Evolutionary conservation across 345 rosid species (phyloP).

Genomic region (Sonneratia alba): DNA sequence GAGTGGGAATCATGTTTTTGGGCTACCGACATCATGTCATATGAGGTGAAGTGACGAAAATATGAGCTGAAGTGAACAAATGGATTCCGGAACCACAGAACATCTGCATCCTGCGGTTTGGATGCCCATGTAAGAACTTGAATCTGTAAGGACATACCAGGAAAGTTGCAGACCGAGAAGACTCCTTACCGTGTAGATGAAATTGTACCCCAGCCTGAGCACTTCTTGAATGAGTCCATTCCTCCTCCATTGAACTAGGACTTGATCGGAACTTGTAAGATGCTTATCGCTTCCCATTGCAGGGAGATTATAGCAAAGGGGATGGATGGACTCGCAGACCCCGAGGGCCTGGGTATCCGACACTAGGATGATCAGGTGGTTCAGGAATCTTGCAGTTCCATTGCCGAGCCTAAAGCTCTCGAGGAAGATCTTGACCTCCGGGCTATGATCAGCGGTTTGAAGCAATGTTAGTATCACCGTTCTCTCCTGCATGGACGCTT

Average conservation of each 20-base stretch:
- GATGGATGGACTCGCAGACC: slow-evolving; percentile 27
- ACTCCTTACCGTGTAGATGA: slow-evolving; percentile 32
- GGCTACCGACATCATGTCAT: slow-evolving; percentile 9
- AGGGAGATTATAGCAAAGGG: slow-evolving; percentile 27
- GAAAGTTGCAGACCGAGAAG: neutral
- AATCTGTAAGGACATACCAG: neutral
- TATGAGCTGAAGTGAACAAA: slow-evolving; percentile 9
- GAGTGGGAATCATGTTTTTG: slow-evolving; percentile 15
- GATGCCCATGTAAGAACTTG: neutral
- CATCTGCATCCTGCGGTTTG: slow-evolving; percentile 40
- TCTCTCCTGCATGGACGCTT: slow-evolving; percentile 22
- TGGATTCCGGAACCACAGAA: slow-evolving; percentile 55
- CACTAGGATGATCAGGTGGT: slow-evolving; percentile 38
- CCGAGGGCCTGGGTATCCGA: slow-evolving; percentile 28
- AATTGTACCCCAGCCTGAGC: slow-evolving; percentile 30
- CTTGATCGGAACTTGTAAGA: slow-evolving; percentile 5
- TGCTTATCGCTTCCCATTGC: neutral
- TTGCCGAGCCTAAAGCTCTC: slow-evolving; percentile 37
- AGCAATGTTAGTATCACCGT: slow-evolving; percentile 37
- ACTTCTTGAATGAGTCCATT: slow-evolving; percentile 17
- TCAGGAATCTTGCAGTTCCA: slow-evolving; percentile 25
- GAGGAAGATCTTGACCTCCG: slow-evolving; percentile 43
- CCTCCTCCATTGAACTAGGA: slow-evolving; percentile 11
- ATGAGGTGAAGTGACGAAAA: neutral
- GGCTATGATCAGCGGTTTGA: slow-evolving; percentile 31